Base-by-base conservation (phyloP, 2,329 filamentous ascomycete species). In the Venturia nashicola region DNA sequence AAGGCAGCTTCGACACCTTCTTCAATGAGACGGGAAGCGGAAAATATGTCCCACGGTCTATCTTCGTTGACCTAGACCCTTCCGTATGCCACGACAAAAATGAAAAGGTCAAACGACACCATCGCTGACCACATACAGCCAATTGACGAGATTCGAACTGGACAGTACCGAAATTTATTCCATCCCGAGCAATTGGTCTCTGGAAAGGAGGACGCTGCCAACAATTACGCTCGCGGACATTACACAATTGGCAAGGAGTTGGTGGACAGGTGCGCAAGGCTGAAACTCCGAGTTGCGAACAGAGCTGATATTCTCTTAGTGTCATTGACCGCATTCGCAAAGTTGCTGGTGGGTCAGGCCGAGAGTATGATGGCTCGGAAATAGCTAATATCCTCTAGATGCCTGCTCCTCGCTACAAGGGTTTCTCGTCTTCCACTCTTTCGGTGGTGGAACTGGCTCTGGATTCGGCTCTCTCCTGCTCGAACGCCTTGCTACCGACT, bases 171-270 rank as follows among this genome's bases (percentile, higher is more conserved):
- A 70, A 81, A 86, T 72, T 82, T 89, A 66, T 89, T 88, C 80
- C 86, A 89, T 77, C 86, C 86, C 57, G 86, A 89, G 79, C 80
- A 86, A 70, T 76, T 89, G 72, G 84, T 89, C 73, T 88, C 83
- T 75, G 86, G 86, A 76, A 89, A 89, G 81, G 86, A 89, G 76
- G 86, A 89, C 82, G 86, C 86, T 65, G 85, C 86, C 77, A 89
- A 89, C 79, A 89, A 89, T 81, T 89, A 89, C 72, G 86, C 86
- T 69, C 86, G 86, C 78, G 86, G 86, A 65, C 86, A 89, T 78
- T 89, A 89, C 77, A 89, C 86, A 70, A 85, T 89, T 70, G 86
- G 86, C 77, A 89, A 89, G 81, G 86, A 89, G 79, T 86, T 88
- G 83, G 83, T 88, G 64, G 86, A 89, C 73, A 82, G 86, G 86